A percentile compares a stretch with the other conserved stretches of the same genome.
Conservation (phyloP, 1,139 yeast genomes). For the Candida tropicalis region DNA sequence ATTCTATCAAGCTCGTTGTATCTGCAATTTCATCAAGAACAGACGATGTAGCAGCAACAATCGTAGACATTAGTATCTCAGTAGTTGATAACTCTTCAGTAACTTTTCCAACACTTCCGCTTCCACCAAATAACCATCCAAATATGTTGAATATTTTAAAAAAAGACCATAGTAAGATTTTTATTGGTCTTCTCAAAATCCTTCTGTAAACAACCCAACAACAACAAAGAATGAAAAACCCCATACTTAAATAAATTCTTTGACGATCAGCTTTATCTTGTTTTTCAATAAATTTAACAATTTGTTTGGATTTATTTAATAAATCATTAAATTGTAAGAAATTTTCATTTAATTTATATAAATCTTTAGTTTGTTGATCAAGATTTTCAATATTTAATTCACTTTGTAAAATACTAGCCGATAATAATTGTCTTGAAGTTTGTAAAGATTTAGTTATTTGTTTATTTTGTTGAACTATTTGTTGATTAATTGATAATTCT, state of each 20-base stretch:
- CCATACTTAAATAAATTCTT: slow-evolving; percentile 59
- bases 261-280: slow-evolving; percentile 67
- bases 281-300: slow-evolving; percentile 66
- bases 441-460: slow-evolving; percentile 56
- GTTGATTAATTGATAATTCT: slow-evolving; percentile 28
- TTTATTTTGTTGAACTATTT: slow-evolving; percentile 50
- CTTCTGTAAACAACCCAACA: slow-evolving; percentile 69
- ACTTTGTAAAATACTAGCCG: slow-evolving; percentile 59
- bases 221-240: slow-evolving; percentile 58
- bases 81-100: neutral
- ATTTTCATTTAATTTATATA: slow-evolving; percentile 50
- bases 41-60: slow-evolving; percentile 8
- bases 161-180: slow-evolving; percentile 59
- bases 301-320: slow-evolving; percentile 53
- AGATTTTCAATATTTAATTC: slow-evolving; percentile 63
- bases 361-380: slow-evolving; percentile 58
- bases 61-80: slow-evolving; percentile 9
- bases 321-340: slow-evolving; percentile 57
- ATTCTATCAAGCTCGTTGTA: neutral
- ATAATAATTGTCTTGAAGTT: slow-evolving; percentile 55
- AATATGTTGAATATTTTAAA: slow-evolving; percentile 49
- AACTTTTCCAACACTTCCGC: neutral
- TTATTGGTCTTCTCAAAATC: slow-evolving; percentile 57
- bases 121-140: slow-evolving; percentile 23
- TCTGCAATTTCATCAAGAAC: neutral